Percentiles rank a stretch among this genome's conserved stretches.
Conservation (phyloP, 148 eudicot genomes). For the Arbutus unedo region DNA sequence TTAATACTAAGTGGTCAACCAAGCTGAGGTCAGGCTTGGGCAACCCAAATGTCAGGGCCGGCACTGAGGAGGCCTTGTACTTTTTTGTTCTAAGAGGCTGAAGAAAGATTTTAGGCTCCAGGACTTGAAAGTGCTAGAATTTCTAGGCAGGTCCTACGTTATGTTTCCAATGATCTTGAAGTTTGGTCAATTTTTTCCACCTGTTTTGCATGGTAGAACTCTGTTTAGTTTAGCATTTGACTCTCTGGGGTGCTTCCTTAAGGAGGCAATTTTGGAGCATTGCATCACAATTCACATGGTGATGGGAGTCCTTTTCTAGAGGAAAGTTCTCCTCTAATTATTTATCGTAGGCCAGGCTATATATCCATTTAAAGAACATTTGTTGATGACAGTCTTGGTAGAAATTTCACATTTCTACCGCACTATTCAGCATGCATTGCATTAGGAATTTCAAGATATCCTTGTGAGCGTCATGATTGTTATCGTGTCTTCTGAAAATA, state of each 20-base stretch:
- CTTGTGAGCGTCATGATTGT: neutral
- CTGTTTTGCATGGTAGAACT: neutral
- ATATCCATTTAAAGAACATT: neutral
- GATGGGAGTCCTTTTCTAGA: neutral
- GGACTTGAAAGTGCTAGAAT: constrained; percentile 6
- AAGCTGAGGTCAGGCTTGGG: too few species aligned
- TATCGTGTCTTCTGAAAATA: neutral
- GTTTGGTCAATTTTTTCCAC: neutral
- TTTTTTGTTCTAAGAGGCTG: neutral
- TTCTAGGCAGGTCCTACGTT: neutral
- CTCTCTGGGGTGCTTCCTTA: constrained; percentile 2
- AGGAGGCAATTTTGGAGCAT: neutral
- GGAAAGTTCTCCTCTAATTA: neutral
- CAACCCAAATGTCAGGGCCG: too few species aligned
- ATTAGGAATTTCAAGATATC: neutral
- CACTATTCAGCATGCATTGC: neutral
- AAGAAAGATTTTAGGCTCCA: neutral
- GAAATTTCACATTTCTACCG: neutral
- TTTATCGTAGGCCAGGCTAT: neutral
- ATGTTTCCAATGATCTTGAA: neutral
- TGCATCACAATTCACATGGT: neutral
- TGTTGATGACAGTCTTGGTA: neutral
- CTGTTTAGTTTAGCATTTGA: neutral
- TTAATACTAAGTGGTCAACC: too few species aligned
- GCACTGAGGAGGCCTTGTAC: neutral